Percentiles rank a stretch among this genome's conserved stretches.
Conservation (phyloP, 2,329 filamentous ascomycete genomes). For the Ophiocordyceps sinensis region DNA sequence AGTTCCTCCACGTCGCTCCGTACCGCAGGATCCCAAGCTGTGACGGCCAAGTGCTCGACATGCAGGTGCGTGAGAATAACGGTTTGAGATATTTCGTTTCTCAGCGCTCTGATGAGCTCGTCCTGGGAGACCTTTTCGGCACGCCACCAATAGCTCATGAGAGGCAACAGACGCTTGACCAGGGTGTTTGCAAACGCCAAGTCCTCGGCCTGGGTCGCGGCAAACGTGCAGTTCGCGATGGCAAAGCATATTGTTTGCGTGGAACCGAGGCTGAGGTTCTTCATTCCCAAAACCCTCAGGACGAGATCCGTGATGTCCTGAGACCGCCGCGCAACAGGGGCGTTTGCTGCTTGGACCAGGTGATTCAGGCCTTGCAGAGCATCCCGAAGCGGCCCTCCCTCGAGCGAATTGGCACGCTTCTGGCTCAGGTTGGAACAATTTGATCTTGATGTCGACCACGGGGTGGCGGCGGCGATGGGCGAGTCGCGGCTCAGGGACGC, state of each 20-base stretch:
- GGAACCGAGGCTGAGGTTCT: constrained; percentile 41
- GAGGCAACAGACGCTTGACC: constrained; percentile 48
- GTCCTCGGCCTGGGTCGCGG: constrained; percentile 53
- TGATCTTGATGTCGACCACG: constrained; percentile 14
- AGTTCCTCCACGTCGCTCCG: constrained; percentile 46
- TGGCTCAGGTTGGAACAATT: constrained; percentile 16
- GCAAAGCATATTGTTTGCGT: constrained; percentile 62
- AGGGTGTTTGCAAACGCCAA: constrained; percentile 45
- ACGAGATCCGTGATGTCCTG: constrained; percentile 40
- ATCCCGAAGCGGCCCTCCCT: constrained; percentile 20
- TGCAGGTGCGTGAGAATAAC: constrained; percentile 53
- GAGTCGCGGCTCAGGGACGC: constrained; percentile 18
- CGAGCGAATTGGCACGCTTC: constrained; percentile 11
- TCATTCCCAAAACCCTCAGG: constrained; percentile 46
- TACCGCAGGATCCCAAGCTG: constrained; percentile 23
- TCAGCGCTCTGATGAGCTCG: constrained; percentile 45
- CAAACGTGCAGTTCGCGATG: constrained; percentile 57
- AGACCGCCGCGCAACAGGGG: constrained; percentile 44
- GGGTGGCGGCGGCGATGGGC: constrained; percentile 25
- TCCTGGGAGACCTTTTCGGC: constrained; percentile 49
- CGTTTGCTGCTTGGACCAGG: constrained; percentile 51
- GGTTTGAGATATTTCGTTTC: constrained; percentile 64
- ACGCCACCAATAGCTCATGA: constrained; percentile 66
- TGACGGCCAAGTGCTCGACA: constrained; percentile 39
- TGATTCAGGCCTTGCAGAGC: constrained; percentile 48